Evolutionary conservation across 2,329 filamentous ascomycete genomes (phyloP), one percentile per base, ranked within the genome.

Genomic region (Scedosporium boydii): DNA sequence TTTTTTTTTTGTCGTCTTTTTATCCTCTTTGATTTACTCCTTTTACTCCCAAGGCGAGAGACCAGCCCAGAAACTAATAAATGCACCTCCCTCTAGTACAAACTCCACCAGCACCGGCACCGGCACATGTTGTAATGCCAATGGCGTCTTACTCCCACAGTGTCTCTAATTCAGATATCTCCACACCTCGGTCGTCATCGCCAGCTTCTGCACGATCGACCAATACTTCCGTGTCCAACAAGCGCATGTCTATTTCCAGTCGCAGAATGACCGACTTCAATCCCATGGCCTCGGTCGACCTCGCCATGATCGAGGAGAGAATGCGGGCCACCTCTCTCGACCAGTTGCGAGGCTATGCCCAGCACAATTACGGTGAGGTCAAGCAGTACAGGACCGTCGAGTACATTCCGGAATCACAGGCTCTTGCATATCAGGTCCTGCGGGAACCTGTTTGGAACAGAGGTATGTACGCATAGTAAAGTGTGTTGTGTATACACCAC

Each of bases 371-470:
- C 67, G 75, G 75, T 64, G 79, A 83, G 70, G 78, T 87, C 67
- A 76, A 81, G 65, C 85, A 87, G 69, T 71, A 77, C 65, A 72
- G 74, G 53, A 69, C 75, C 60, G 85, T 82, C 56, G 79, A 86
- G 65, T 84, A 86, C 70, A 68, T 84, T 58, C 66, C 77, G 57
- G 73, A 83, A 69, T 71, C 74, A 62, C 73, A 79, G 67, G 84
- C 85, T 65, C 75, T 75, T 64, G 85, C 84, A 67, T 85, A 85
- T 72, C 85, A 87, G 73, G 75, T 87, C 63, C 76, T 87, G 63
- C 76, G 78, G 60, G 82, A 87, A 72, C 83, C 85, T 65, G 76
- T 82, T 58, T 87, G 84, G 83, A 87, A 87, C 70, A 87, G 86
- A 78, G 84, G 85, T 86, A 75, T 70, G 74, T 72, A n/a, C n/a